Percentiles rank a stretch among this genome's conserved stretches.
Evolutionary conservation across 495 filamentous ascomycete species (phyloP).

Genomic region (Aspergillus incahuasiensis): DNA sequence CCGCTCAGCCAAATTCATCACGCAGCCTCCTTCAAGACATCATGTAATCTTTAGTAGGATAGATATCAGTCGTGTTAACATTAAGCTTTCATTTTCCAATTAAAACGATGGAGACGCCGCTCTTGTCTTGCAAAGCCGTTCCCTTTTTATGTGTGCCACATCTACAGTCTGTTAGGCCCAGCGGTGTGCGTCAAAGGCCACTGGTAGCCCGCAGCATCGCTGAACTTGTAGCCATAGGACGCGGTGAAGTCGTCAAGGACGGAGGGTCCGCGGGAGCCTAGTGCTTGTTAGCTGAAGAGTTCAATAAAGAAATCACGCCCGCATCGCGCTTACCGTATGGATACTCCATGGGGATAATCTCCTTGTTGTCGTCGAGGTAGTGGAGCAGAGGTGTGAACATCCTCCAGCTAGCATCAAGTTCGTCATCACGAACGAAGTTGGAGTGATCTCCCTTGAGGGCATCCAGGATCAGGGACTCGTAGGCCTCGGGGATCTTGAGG

Average conservation of each 20-base stretch:
- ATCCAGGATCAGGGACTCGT: constrained; percentile 95
- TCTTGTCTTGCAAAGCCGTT: constrained; percentile 7
- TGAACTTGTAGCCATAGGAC: constrained; percentile 98
- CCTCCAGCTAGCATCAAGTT: constrained; percentile 96
- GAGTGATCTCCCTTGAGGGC: constrained; percentile 99
- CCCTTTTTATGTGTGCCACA: constrained; percentile 17
- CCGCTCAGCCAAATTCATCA: constrained; percentile 8
- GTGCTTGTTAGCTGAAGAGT: constrained; percentile 9
- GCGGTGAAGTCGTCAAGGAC: constrained; percentile 98
- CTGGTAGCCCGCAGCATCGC: constrained; percentile 92
- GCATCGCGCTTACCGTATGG: constrained; percentile 73
- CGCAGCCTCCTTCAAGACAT: constrained; percentile 13
- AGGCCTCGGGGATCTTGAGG: constrained; percentile 98
- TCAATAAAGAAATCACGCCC: not conserved
- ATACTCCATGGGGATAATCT: constrained; percentile 99
- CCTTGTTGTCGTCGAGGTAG: constrained; percentile 97
- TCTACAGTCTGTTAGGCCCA: constrained; percentile 66
- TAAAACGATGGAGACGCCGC: constrained; percentile 9
- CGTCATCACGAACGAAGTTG: constrained; percentile 99
- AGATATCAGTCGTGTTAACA: constrained; percentile 18
- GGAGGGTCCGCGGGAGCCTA: constrained; percentile 92
- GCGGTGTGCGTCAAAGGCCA: constrained; percentile 69
- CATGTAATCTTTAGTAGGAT: constrained; percentile 12
- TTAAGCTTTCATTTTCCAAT: constrained; percentile 12
- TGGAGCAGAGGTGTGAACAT: constrained; percentile 97